A percentile compares a stretch with the other conserved stretches of the same genome.
These are phyloP conservation scores for Zanthoxylum bungeanum DNA, from an alignment of 345 rosid species.

Conservation along the genomic window DNA sequence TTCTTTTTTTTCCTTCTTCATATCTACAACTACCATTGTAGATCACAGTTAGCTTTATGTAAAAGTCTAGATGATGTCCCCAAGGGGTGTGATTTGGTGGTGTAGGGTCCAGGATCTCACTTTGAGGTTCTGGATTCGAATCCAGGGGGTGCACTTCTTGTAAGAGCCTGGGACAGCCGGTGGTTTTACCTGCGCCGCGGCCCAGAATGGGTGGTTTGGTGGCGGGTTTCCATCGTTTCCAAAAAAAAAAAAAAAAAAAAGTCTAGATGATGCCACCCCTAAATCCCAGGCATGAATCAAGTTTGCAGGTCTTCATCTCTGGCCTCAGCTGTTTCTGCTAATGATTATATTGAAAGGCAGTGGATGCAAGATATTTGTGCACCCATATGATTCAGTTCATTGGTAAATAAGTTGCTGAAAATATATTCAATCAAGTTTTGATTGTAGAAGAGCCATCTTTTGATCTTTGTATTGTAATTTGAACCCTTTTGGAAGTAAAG, in stretches of 20 bases:
- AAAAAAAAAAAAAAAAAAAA: too few species aligned
- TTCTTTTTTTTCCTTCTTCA: conserved; percentile 12
- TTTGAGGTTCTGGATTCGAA: too few species aligned
- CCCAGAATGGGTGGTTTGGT: too few species aligned
- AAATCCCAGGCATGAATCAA: conserved; percentile 7
- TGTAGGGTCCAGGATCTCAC: too few species aligned
- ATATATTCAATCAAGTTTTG: background rate
- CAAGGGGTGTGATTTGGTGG: too few species aligned
- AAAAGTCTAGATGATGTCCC: too few species aligned
- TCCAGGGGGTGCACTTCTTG: too few species aligned
- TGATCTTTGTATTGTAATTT: background rate
- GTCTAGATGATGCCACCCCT: background rate
- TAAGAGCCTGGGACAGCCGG: too few species aligned
- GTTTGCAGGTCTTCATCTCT: background rate
- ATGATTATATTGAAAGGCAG: background rate
- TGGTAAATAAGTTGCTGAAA: background rate
- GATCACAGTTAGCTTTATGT: background rate
- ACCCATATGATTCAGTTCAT: conserved; percentile 1
- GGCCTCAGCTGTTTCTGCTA: background rate
- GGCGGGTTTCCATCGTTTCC: too few species aligned
- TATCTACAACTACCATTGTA: background rate
- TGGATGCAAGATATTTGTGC: background rate
- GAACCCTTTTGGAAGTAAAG: background rate
- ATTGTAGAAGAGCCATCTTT: background rate
- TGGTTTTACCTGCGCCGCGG: too few species aligned